Evolutionary conservation across 192 early-diverging fungal species (phyloP).

Genomic region (Jimgerdemannia lactiflua): DNA sequence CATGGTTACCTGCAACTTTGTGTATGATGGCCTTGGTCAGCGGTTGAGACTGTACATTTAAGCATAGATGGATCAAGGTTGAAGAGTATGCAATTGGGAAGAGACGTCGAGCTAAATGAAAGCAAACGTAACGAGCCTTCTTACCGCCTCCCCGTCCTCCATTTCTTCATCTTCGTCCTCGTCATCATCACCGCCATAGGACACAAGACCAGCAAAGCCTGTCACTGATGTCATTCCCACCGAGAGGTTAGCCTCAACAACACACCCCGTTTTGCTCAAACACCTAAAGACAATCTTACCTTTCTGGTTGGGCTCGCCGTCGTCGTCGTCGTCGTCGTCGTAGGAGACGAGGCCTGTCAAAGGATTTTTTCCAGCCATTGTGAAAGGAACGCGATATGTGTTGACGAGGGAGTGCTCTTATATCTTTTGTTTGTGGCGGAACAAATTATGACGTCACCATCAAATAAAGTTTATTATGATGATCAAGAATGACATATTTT

Average conservation of each 20-base stretch:
- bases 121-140: background rate
- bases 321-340: background rate
- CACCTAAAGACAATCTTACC: background rate
- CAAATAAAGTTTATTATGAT: no score
- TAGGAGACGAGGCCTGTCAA: background rate
- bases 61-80: background rate
- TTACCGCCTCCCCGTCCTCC: background rate
- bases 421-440: no score
- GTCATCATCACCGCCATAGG: background rate
- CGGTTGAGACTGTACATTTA: background rate
- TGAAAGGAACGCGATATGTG: background rate
- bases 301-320: background rate
- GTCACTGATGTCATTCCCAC: background rate
- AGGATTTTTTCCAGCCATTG: background rate
- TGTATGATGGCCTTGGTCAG: background rate
- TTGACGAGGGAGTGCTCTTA: background rate
- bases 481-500: no score
- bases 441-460: background rate
- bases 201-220: background rate
- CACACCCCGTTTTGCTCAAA: no score
- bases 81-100: background rate
- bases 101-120: background rate
- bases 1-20: background rate
- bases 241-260: no score
- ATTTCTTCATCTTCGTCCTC: background rate